Evolutionary conservation across 1,284 basidiomycete species (phyloP).

Genomic region (Tilletiaria anomala): DNA sequence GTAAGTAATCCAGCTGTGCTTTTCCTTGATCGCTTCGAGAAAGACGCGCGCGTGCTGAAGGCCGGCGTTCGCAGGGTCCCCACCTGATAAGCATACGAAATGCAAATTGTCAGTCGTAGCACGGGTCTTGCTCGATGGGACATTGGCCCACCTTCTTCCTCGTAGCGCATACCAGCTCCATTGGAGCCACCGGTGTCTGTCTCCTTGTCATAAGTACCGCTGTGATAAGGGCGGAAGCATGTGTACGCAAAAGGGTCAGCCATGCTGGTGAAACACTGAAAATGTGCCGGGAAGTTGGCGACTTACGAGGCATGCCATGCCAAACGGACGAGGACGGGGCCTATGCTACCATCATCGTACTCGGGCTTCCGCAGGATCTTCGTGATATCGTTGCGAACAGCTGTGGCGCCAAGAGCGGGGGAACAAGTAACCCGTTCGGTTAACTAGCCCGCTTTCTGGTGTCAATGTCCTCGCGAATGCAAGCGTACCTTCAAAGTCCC

Average conservation of each 20-base stretch:
- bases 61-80: conserved; percentile 32
- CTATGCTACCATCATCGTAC: conserved; percentile 37
- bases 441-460: neutral
- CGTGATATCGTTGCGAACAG: conserved; percentile 30
- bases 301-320: conserved; percentile 31
- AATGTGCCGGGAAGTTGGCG: neutral
- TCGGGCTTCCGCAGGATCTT: conserved; percentile 29
- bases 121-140: neutral
- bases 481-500: neutral
- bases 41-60: conserved; percentile 46
- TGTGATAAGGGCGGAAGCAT: neutral
- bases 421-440: neutral
- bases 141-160: conserved; percentile 40
- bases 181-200: conserved; percentile 45
- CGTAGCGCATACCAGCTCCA: conserved; percentile 42
- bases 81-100: conserved; percentile 2
- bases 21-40: conserved; percentile 44
- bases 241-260: neutral
- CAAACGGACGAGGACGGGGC: conserved; percentile 34
- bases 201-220: conserved; percentile 35
- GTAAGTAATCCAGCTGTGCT: conserved; percentile 46
- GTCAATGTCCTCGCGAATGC: neutral
- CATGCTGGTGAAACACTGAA: neutral
- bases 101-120: neutral
- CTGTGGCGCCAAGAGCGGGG: conserved; percentile 1